These are phyloP conservation scores for Aureobasidium sp. DNA, from an alignment of 2,329 filamentous ascomycete species.

Conservation along the genomic window DNA sequence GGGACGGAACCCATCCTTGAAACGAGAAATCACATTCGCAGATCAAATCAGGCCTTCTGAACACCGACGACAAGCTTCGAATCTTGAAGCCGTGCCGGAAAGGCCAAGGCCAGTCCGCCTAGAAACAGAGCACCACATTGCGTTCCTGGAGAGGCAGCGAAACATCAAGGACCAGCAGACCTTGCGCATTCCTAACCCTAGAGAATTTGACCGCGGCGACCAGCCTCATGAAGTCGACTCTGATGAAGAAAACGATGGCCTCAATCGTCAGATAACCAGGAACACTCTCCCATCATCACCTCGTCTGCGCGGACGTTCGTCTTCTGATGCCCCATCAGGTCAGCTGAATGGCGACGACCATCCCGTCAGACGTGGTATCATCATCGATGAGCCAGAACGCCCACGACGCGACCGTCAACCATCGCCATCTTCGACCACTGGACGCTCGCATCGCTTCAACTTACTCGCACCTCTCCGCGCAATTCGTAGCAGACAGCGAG, in stretches of 20 bases:
- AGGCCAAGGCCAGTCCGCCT: constrained; percentile 45
- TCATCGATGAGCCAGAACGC: constrained; percentile 57
- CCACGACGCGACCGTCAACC: constrained; percentile 26
- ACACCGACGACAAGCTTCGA: constrained; percentile 38
- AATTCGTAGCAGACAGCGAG: background rate
- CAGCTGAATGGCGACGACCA: constrained; percentile 34
- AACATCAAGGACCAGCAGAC: constrained; percentile 62
- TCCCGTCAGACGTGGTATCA: constrained; percentile 50
- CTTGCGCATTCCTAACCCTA: constrained; percentile 81
- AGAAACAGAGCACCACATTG: constrained; percentile 72
- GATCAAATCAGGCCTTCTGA: constrained; percentile 50
- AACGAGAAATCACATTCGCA: constrained; percentile 59
- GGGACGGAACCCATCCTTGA: constrained; percentile 23
- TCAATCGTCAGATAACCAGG: constrained; percentile 23
- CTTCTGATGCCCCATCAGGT: background rate
- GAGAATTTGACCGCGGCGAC: constrained; percentile 79
- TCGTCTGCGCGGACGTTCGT: background rate
- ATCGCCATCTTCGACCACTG: background rate
- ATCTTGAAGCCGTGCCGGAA: constrained; percentile 33
- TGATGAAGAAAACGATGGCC: constrained; percentile 31
- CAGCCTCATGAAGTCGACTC: constrained; percentile 55
- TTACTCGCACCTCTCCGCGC: constrained; percentile 9
- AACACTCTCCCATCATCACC: constrained; percentile 19
- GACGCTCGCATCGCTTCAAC: constrained; percentile 14
- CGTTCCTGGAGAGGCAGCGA: constrained; percentile 78